Evolutionary conservation across 2,329 filamentous ascomycete genomes (phyloP).

Genomic region (Fusarium guadeloupense): DNA sequence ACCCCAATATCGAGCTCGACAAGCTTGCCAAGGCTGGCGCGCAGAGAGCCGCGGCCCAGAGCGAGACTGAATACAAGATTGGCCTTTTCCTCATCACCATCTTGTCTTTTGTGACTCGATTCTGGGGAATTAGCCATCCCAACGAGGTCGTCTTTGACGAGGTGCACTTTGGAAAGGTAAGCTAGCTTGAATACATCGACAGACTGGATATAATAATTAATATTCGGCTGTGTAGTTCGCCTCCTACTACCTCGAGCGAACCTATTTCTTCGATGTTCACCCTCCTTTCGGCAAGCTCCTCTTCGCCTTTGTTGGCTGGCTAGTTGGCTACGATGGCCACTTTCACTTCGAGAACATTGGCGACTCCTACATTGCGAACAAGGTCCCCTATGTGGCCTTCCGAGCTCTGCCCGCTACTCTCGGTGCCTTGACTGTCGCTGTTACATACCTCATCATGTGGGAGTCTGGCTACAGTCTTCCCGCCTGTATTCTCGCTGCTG

Average conservation of each 20-base stretch:
- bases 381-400: constrained; percentile 96
- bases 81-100: constrained; percentile 79
- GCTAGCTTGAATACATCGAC: constrained; percentile 36
- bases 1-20: constrained; percentile 60
- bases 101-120: constrained; percentile 89
- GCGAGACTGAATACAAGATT: constrained; percentile 87
- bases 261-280: constrained; percentile 99
- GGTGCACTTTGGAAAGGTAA: constrained; percentile 98
- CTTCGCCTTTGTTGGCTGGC: constrained; percentile 96
- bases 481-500: constrained; percentile 85
- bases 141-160: constrained; percentile 99
- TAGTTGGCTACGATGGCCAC: constrained; percentile 94
- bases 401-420: constrained; percentile 91
- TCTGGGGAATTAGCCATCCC: constrained; percentile 95
- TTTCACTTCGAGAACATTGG: constrained; percentile 99
- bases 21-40: constrained; percentile 55
- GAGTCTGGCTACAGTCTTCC: constrained; percentile 97
- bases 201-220: constrained; percentile 19
- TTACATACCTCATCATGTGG: constrained; percentile 98
- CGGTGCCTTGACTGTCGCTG: constrained; percentile 91
- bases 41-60: constrained; percentile 51
- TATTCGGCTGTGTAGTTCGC: constrained; percentile 63
- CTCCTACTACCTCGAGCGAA: constrained; percentile 89
- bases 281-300: constrained; percentile 98
- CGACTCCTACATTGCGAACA: constrained; percentile 96